phyloP scores from a whole-genome alignment of 352 stramenopile species.

The Globisporangium nodosum region DNA sequence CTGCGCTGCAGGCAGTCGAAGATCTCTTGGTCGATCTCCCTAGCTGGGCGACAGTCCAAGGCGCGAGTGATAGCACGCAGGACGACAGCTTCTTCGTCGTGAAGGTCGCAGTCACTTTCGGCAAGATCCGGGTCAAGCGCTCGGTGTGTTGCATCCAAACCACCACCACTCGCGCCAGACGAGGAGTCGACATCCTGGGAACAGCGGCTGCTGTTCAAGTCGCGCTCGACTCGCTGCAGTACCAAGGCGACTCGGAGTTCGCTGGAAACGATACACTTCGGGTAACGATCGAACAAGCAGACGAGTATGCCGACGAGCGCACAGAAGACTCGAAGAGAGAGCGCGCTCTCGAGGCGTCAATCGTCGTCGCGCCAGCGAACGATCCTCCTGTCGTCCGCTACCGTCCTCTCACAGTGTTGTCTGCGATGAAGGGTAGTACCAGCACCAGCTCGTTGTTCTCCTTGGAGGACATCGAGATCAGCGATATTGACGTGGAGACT shows the following conservation, averaged over 20 bases:
- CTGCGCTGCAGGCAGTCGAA: not conserved
- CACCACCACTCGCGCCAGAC: not conserved
- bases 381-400: slow-evolving; percentile 10
- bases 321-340: not conserved
- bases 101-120: slow-evolving; percentile 1
- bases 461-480: slow-evolving; percentile 5
- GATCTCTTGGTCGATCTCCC: not conserved
- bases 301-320: not conserved
- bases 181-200: slow-evolving; percentile 5
- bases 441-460: not conserved
- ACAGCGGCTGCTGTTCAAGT: slow-evolving; percentile 2
- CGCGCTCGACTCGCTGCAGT: slow-evolving; percentile 11
- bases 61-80: not conserved
- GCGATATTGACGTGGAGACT: slow-evolving; percentile 2
- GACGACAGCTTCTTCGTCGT: slow-evolving; percentile 5
- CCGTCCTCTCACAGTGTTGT: not conserved
- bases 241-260: slow-evolving; percentile 16
- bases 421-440: not conserved
- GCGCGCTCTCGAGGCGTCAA: not conserved
- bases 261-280: slow-evolving; percentile 12
- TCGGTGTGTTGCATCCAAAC: slow-evolving; percentile 13
- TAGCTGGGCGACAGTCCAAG: not conserved
- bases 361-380: slow-evolving; percentile 8
- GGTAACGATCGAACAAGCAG: not conserved
- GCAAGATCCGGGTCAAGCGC: slow-evolving; percentile 3